Conservation (phyloP, 768 basidiomycete species). For the Collybia sordida region DNA sequence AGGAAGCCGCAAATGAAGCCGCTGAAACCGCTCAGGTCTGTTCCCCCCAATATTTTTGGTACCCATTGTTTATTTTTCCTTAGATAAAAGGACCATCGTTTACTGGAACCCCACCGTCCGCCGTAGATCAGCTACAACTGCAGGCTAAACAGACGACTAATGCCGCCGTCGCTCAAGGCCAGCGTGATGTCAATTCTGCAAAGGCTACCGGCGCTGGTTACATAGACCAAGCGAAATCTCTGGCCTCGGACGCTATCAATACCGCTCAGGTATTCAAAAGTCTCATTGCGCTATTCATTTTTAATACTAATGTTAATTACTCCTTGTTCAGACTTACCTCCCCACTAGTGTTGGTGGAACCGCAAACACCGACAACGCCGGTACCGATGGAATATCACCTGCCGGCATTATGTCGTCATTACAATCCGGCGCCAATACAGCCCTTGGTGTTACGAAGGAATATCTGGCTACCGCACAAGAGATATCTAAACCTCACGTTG, state of each 20-base stretch:
- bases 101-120: slow-evolving; percentile 25
- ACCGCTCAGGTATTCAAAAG: slow-evolving; percentile 41
- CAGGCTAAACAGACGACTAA: slow-evolving; percentile 43
- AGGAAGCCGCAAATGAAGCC: slow-evolving; percentile 49
- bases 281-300: no score
- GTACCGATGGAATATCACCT: slow-evolving; percentile 9
- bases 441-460: slow-evolving; percentile 23
- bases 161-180: slow-evolving; percentile 56
- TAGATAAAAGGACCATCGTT: slow-evolving; percentile 31
- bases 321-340: slow-evolving; percentile 24
- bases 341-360: slow-evolving; percentile 24
- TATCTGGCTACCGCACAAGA: slow-evolving; percentile 26
- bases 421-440: slow-evolving; percentile 28
- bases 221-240: slow-evolving; percentile 52
- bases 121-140: slow-evolving; percentile 33
- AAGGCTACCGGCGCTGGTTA: slow-evolving; percentile 47
- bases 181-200: slow-evolving; percentile 44
- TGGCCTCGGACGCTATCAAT: slow-evolving; percentile 41
- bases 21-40: slow-evolving; percentile 54
- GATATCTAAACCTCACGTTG: slow-evolving; percentile 39
- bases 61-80: neutral
- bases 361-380: slow-evolving; percentile 10
- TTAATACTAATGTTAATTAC: neutral
- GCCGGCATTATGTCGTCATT: slow-evolving; percentile 27
- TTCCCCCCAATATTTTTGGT: neutral